These are phyloP conservation scores for Schwanniomyces yamadae DNA, from an alignment of 805 yeast species.

Conservation along the genomic window DNA sequence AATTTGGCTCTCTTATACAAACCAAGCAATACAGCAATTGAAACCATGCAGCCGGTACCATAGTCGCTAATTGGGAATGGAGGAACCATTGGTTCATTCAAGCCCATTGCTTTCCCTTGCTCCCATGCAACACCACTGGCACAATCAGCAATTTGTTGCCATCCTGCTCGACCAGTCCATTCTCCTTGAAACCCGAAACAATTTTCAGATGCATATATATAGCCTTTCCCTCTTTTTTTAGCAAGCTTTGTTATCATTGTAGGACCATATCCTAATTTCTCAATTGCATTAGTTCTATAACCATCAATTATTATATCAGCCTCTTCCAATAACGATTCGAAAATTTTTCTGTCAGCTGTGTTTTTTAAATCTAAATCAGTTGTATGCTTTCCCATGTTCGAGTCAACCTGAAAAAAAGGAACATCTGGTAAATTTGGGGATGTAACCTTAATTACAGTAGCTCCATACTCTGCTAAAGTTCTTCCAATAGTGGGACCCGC, in stretches of 20 bases:
- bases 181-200: slow-evolving; percentile 31
- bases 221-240: slow-evolving; percentile 27
- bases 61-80: slow-evolving; percentile 24
- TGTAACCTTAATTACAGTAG: slow-evolving; percentile 30
- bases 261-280: slow-evolving; percentile 29
- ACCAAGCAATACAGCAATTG: slow-evolving; percentile 29
- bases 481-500: slow-evolving; percentile 35
- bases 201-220: slow-evolving; percentile 31
- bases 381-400: slow-evolving; percentile 34
- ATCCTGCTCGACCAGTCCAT: slow-evolving; percentile 30
- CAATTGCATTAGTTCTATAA: slow-evolving; percentile 28
- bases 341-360: slow-evolving; percentile 19
- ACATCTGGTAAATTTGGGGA: slow-evolving; percentile 26
- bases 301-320: slow-evolving; percentile 35
- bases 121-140: slow-evolving; percentile 32
- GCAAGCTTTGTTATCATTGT: slow-evolving; percentile 22
- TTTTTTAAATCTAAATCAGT: slow-evolving; percentile 28
- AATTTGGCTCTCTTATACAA: slow-evolving; percentile 21
- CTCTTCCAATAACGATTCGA: slow-evolving; percentile 26
- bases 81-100: slow-evolving; percentile 32
- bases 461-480: slow-evolving; percentile 33
- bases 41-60: slow-evolving; percentile 20
- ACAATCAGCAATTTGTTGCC: slow-evolving; percentile 39
- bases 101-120: slow-evolving; percentile 26
- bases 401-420: slow-evolving; percentile 33